A percentile compares a stretch with the other conserved stretches of the same genome.
Conservation (phyloP, 345 rosid species). For the Citrus sp. region DNA sequence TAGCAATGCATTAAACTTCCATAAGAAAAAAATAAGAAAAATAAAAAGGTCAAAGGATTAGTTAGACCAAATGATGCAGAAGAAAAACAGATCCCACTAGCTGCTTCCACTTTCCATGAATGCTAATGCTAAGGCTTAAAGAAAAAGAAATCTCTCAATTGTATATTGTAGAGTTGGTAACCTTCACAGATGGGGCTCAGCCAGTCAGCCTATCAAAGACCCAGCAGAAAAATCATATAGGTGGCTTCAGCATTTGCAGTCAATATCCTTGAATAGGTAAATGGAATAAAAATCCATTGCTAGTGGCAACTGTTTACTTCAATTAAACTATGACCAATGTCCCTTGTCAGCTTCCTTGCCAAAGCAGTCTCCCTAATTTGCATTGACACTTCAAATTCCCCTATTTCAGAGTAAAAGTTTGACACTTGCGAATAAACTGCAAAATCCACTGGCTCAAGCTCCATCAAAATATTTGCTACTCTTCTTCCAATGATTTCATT, state of each 20-base stretch:
- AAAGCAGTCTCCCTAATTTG: slow-evolving; percentile 48
- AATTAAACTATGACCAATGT: slow-evolving; percentile 62
- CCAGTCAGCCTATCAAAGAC: slow-evolving; percentile 31
- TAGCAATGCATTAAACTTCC: slow-evolving; percentile 15
- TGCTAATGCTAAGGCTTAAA: slow-evolving; percentile 34
- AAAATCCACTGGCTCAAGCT: slow-evolving; percentile 50
- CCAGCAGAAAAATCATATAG: slow-evolving; percentile 19
- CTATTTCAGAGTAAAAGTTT: slow-evolving; percentile 60
- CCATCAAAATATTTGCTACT: slow-evolving; percentile 57
- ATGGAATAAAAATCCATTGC: slow-evolving; percentile 9
- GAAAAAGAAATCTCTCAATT: slow-evolving; percentile 30
- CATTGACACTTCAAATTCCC: slow-evolving; percentile 55
- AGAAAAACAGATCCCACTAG: slow-evolving; percentile 26
- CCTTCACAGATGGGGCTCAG: slow-evolving; percentile 28
- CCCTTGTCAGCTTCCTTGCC: slow-evolving; percentile 48
- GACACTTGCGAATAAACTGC: slow-evolving; percentile 60
- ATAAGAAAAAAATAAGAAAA: neutral
- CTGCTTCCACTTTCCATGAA: slow-evolving; percentile 20
- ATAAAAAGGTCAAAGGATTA: slow-evolving; percentile 30
- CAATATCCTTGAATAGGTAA: neutral
- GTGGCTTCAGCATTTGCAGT: neutral
- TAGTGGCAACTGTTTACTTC: slow-evolving; percentile 23
- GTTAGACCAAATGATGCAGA: slow-evolving; percentile 32
- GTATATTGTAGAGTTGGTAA: slow-evolving; percentile 19
- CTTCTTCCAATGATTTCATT: slow-evolving; percentile 62